Percentiles rank a stretch among this genome's conserved stretches.
Evolutionary conservation across 2,329 filamentous ascomycete species (phyloP).

Genomic region (Talaromyces verruculosus): DNA sequence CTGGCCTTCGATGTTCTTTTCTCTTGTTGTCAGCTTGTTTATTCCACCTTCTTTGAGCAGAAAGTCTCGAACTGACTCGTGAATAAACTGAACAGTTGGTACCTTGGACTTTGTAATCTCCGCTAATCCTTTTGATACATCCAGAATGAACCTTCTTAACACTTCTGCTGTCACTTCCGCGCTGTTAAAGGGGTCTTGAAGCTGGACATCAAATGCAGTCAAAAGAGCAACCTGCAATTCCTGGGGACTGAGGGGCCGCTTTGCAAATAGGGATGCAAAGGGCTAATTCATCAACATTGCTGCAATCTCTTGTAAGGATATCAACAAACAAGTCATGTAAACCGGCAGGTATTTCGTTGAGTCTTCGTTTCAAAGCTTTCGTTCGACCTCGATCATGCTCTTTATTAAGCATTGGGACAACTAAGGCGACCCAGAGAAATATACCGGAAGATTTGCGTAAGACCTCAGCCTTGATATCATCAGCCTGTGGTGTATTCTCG

Average conservation of each 20-base stretch:
- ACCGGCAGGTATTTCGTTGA: constrained; percentile 42
- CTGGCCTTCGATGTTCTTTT: neutral
- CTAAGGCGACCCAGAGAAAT: constrained; percentile 49
- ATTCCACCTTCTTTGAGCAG: constrained; percentile 41
- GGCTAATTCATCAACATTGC: constrained; percentile 32
- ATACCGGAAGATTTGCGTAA: constrained; percentile 42
- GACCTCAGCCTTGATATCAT: constrained; percentile 27
- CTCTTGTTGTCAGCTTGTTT: constrained; percentile 21
- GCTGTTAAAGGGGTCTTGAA: neutral
- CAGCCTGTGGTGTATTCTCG: neutral
- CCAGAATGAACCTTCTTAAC: neutral
- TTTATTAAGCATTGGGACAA: constrained; percentile 47
- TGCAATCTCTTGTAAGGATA: constrained; percentile 51
- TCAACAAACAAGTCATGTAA: constrained; percentile 53
- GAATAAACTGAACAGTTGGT: constrained; percentile 49
- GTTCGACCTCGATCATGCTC: constrained; percentile 34
- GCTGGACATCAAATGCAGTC: neutral
- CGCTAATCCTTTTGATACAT: constrained; percentile 42
- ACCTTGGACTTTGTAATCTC: constrained; percentile 40
- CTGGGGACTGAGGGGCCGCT: neutral
- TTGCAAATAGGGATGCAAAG: neutral
- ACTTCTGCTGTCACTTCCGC: neutral
- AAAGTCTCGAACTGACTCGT: constrained; percentile 45
- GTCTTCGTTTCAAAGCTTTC: constrained; percentile 21
- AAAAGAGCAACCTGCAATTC: neutral